Conservation (phyloP, 805 yeast species). For the Ogataea corticis region DNA sequence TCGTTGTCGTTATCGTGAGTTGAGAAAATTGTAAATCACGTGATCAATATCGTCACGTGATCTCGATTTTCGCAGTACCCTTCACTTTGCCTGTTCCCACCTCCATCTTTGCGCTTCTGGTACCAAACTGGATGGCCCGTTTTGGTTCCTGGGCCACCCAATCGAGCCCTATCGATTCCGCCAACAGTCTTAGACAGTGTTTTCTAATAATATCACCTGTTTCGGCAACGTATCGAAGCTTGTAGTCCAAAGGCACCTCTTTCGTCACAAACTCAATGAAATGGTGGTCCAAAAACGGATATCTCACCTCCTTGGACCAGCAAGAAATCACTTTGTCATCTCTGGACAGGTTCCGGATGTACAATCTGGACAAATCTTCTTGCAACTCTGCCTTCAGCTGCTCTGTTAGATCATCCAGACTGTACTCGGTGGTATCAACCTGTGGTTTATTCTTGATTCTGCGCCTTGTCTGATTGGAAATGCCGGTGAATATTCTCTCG, state of each 20-base stretch:
- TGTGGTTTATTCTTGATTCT: constrained; percentile 22
- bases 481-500: constrained; percentile 46
- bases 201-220: constrained; percentile 45
- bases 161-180: constrained; percentile 40
- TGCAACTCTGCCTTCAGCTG: constrained; percentile 60
- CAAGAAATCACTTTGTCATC: constrained; percentile 86
- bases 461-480: constrained; percentile 27
- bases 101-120: constrained; percentile 92
- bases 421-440: constrained; percentile 18
- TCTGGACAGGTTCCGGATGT: constrained; percentile 80
- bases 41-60: background rate
- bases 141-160: constrained; percentile 75
- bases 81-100: constrained; percentile 71
- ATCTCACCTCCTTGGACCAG: constrained; percentile 89
- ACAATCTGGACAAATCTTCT: constrained; percentile 70
- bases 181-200: constrained; percentile 60
- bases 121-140: constrained; percentile 96
- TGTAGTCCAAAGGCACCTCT: constrained; percentile 49
- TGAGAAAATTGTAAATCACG: background rate
- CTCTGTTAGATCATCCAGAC: constrained; percentile 27
- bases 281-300: constrained; percentile 74
- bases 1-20: constrained; percentile 19
- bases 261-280: constrained; percentile 53
- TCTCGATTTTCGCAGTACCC: constrained; percentile 60
- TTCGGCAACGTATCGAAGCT: constrained; percentile 38